Percentiles rank a stretch among this genome's conserved stretches.
Conservation (phyloP, 768 basidiomycete genomes). For the Trametes cingulata region DNA sequence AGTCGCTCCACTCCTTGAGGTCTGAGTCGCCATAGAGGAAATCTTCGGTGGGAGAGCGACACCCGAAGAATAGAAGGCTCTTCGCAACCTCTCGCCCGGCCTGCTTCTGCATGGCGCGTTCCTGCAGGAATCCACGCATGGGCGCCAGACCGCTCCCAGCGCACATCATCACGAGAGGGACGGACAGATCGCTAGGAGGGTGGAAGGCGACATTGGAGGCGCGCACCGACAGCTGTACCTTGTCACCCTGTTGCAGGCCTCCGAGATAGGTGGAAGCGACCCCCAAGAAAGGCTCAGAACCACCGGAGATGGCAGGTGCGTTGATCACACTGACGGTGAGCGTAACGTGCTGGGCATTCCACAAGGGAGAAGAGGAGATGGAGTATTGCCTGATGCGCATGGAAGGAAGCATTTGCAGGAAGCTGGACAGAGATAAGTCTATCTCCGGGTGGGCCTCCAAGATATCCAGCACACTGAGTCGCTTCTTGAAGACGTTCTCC, state of each 20-base stretch:
- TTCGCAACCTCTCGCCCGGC: slow-evolving; percentile 42
- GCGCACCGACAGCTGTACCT: slow-evolving; percentile 43
- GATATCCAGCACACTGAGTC: slow-evolving; percentile 45
- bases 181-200: slow-evolving; percentile 39
- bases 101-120: slow-evolving; percentile 45
- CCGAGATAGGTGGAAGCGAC: slow-evolving; percentile 49
- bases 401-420: slow-evolving; percentile 44
- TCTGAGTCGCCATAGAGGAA: slow-evolving; percentile 43
- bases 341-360: slow-evolving; percentile 41
- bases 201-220: slow-evolving; percentile 42
- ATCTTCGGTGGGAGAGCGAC: slow-evolving; percentile 40
- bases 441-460: slow-evolving; percentile 41
- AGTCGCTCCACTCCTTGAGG: slow-evolving; percentile 39
- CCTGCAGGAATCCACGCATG: slow-evolving; percentile 53
- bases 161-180: slow-evolving; percentile 47
- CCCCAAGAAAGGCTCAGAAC: slow-evolving; percentile 39
- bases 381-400: slow-evolving; percentile 55
- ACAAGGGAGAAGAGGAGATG: slow-evolving; percentile 52
- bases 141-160: slow-evolving; percentile 52
- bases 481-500: slow-evolving; percentile 35
- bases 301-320: slow-evolving; percentile 37
- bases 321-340: slow-evolving; percentile 48
- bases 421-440: slow-evolving; percentile 39
- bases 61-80: slow-evolving; percentile 47
- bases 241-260: slow-evolving; percentile 37